Percentiles rank a stretch among this genome's conserved stretches.
Evolutionary conservation across 768 basidiomycete genomes (phyloP).

Genomic region (Zangia roseola): DNA sequence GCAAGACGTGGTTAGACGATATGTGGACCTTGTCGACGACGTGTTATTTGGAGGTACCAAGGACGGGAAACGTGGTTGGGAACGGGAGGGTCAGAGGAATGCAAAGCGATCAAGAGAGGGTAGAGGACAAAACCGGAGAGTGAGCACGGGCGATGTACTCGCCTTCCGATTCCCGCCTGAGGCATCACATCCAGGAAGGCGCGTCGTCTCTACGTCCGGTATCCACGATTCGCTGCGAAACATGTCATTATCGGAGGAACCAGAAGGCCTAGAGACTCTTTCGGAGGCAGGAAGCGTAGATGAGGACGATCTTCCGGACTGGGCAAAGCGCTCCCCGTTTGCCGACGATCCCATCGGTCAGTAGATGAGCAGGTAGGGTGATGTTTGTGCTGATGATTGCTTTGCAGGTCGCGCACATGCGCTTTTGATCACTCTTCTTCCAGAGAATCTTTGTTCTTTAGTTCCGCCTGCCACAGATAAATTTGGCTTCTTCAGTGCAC

Average conservation of each 20-base stretch:
- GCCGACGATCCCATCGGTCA: conserved; percentile 57
- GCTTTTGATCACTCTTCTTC: conserved; percentile 59
- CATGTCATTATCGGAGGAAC: conserved; percentile 54
- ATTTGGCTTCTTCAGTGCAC: conserved; percentile 45
- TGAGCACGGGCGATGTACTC: conserved; percentile 31
- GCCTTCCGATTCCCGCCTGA: conserved; percentile 21
- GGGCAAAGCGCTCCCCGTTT: conserved; percentile 68
- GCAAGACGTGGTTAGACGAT: conserved; percentile 51
- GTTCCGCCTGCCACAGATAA: conserved; percentile 35
- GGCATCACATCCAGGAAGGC: conserved; percentile 32
- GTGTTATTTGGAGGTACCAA: conserved; percentile 67
- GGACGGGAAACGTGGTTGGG: conserved; percentile 48
- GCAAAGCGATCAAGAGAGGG: conserved; percentile 42
- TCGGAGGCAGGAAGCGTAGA: conserved; percentile 47
- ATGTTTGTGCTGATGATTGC: conserved; percentile 2
- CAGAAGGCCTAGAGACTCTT: conserved; percentile 50
- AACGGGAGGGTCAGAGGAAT: conserved; percentile 44
- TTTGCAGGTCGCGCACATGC: conserved; percentile 61
- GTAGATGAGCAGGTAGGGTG: conserved; percentile 19
- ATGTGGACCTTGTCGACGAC: conserved; percentile 78
- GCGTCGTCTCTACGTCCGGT: conserved; percentile 57
- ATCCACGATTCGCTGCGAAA: conserved; percentile 53
- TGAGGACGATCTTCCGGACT: conserved; percentile 72
- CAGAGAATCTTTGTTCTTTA: conserved; percentile 47
- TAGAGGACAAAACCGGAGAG: conserved; percentile 35